These are phyloP conservation scores for Effrenium voratum DNA, from an alignment of 73 alveolate species.

Conservation along the genomic window DNA sequence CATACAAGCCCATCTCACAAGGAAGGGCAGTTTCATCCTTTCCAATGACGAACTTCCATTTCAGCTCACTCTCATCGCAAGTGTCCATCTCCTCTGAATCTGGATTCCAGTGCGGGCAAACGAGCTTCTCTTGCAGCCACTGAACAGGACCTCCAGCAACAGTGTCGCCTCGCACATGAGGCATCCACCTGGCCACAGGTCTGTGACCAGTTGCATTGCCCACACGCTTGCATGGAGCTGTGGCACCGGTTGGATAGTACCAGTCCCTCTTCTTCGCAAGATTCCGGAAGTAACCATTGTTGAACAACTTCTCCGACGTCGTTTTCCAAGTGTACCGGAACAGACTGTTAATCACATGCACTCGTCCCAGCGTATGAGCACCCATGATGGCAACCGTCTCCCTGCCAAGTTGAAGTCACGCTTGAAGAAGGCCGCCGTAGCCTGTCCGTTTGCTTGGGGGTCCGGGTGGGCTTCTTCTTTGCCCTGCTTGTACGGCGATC, in stretches of 20 bases:
- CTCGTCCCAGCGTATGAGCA: slow-evolving; percentile 1
- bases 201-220: slow-evolving; percentile 22
- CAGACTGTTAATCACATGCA: slow-evolving; percentile 27
- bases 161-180: slow-evolving; percentile 28
- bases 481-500: slow-evolving; percentile 27
- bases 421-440: slow-evolving; percentile 14
- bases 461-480: slow-evolving; percentile 20
- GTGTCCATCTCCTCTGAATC: slow-evolving; percentile 46
- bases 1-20: slow-evolving; percentile 52
- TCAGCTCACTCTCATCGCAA: slow-evolving; percentile 46
- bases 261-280: slow-evolving; percentile 35
- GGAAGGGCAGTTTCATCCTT: slow-evolving; percentile 27
- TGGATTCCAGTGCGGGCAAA: slow-evolving; percentile 30
- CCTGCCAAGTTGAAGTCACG: slow-evolving; percentile 25
- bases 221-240: slow-evolving; percentile 32
- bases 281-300: slow-evolving; percentile 35
- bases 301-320: slow-evolving; percentile 10
- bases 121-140: background rate
- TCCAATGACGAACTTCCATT: slow-evolving; percentile 34
- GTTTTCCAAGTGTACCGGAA: slow-evolving; percentile 22
- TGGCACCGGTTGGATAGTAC: slow-evolving; percentile 1
- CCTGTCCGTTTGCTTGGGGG: background rate
- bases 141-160: slow-evolving; percentile 36
- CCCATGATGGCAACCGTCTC: slow-evolving; percentile 61
- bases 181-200: slow-evolving; percentile 48